Evolutionary conservation across 805 yeast genomes (phyloP).

Genomic region (Saccharomycopsis sp.): DNA sequence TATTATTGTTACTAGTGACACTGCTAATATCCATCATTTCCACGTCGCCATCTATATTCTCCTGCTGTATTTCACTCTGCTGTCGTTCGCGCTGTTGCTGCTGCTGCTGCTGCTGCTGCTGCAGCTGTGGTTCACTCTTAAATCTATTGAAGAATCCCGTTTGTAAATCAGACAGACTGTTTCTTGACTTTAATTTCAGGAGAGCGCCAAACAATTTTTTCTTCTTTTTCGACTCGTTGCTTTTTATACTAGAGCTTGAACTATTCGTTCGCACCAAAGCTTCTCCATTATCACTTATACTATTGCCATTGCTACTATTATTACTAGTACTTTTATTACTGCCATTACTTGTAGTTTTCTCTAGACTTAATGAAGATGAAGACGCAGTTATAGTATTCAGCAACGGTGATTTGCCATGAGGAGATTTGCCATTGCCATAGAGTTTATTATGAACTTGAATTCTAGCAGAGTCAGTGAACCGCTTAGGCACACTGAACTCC

Average conservation of each 20-base stretch:
- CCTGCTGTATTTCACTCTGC: not conserved
- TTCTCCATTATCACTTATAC: not conserved
- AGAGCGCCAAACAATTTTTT: not conserved
- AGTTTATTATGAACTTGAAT: slow-evolving; percentile 27
- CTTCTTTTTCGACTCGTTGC: not conserved
- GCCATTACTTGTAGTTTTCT: not conserved
- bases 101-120: slow-evolving; percentile 3
- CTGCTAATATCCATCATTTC: not conserved
- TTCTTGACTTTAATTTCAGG: slow-evolving; percentile 1
- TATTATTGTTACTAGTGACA: not conserved
- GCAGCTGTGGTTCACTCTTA: slow-evolving; percentile 9
- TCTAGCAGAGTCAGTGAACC: slow-evolving; percentile 28
- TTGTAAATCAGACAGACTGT: slow-evolving; percentile 17
- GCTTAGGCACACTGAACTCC: slow-evolving; percentile 25
- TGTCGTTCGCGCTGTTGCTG: not conserved
- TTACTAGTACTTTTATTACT: not conserved
- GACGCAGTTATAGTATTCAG: slow-evolving; percentile 23
- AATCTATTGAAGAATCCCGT: slow-evolving; percentile 23
- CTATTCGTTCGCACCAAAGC: not conserved
- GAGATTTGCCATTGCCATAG: slow-evolving; percentile 14
- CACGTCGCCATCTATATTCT: not conserved
- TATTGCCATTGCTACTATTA: not conserved
- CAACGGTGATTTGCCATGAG: slow-evolving; percentile 28
- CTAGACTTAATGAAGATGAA: slow-evolving; percentile 2
- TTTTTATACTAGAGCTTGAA: not conserved